Conservation (phyloP, 176 grass and related monocot genomes). For the Calamus simplicifolius region DNA sequence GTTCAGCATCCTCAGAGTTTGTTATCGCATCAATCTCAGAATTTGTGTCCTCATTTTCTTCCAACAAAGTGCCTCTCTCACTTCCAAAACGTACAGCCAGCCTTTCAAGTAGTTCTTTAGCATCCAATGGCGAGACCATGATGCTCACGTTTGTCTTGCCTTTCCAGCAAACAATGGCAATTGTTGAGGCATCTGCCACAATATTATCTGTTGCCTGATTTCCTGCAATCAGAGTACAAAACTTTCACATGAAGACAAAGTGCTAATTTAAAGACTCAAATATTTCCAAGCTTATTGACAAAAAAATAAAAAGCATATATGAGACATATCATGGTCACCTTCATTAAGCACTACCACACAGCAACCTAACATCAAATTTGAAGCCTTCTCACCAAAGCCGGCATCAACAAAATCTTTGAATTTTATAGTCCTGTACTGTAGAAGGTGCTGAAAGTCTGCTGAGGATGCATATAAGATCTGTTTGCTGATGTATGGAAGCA, state of each 20-base stretch:
- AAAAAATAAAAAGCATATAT: not conserved
- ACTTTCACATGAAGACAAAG: too few species aligned
- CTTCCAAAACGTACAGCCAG: slow-evolving; percentile 47
- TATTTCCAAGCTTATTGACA: not conserved
- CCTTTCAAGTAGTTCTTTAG: slow-evolving; percentile 79
- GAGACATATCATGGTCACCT: slow-evolving; percentile 32
- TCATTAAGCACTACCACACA: slow-evolving; percentile 57
- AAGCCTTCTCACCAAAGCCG: slow-evolving; percentile 58
- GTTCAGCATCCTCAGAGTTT: slow-evolving; percentile 4
- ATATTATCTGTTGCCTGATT: slow-evolving; percentile 31
- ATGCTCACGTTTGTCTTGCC: slow-evolving; percentile 86
- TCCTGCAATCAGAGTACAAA: slow-evolving; percentile 20
- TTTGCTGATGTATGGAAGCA: slow-evolving; percentile 78
- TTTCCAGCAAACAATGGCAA: slow-evolving; percentile 90
- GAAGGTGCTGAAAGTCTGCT: slow-evolving; percentile 72
- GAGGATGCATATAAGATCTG: slow-evolving; percentile 63
- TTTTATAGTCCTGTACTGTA: slow-evolving; percentile 77
- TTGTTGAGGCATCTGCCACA: slow-evolving; percentile 47
- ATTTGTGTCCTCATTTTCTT: slow-evolving; percentile 10
- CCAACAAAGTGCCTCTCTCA: slow-evolving; percentile 4
- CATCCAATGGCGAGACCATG: slow-evolving; percentile 79
- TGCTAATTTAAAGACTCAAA: too few species aligned
- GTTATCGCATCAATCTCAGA: slow-evolving; percentile 13
- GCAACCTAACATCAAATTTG: slow-evolving; percentile 56
- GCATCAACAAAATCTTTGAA: slow-evolving; percentile 79